Percentiles rank a stretch among this genome's conserved stretches.
phyloP scores from a whole-genome alignment of 768 basidiomycete species.

The Suillus bovinus region DNA sequence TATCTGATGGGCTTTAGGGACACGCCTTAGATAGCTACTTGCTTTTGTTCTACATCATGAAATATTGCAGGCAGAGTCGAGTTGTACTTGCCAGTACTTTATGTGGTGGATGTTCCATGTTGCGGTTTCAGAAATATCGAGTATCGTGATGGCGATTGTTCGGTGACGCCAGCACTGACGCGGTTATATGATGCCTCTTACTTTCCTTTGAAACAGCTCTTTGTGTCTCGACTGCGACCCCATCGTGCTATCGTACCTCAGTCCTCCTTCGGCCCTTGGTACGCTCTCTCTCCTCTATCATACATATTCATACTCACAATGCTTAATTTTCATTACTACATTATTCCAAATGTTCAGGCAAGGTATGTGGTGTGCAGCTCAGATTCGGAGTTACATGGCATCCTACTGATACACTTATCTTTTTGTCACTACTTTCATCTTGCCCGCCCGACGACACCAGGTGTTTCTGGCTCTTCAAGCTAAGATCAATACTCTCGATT shows the following conservation, averaged over 20 bases:
- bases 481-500: not conserved
- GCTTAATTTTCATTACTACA: not conserved
- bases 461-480: not conserved
- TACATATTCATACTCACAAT: too few relatives aligned
- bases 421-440: not conserved
- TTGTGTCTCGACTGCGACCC: not conserved
- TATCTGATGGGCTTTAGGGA: constrained; percentile 59
- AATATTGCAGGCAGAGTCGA: too few relatives aligned
- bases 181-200: too few relatives aligned
- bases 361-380: not conserved
- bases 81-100: too few relatives aligned
- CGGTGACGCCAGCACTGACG: too few relatives aligned
- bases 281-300: not conserved
- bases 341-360: not conserved
- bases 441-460: not conserved
- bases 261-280: not conserved
- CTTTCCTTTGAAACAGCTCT: not conserved
- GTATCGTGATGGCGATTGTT: too few relatives aligned
- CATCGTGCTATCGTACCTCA: not conserved
- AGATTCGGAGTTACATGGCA: not conserved
- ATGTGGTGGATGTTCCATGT: too few relatives aligned
- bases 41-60: too few relatives aligned
- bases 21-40: constrained; percentile 41
- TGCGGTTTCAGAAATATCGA: too few relatives aligned
- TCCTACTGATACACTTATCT: not conserved